phyloP scores from a whole-genome alignment of 306 rosid species.

The Phaseolus lunatus region DNA sequence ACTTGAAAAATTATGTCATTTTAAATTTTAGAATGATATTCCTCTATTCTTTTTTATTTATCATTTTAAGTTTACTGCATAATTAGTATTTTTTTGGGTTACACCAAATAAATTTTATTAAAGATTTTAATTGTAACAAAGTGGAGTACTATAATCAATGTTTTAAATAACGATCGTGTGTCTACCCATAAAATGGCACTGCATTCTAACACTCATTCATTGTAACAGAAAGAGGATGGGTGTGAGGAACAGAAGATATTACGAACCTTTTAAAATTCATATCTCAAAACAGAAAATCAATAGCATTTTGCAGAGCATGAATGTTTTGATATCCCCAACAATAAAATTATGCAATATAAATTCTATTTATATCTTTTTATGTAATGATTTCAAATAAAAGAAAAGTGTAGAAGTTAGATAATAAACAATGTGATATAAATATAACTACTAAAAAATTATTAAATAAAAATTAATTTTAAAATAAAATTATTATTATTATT shows the following conservation, averaged over 20 bases:
- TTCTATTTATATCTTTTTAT: too few relatives aligned
- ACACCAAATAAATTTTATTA: too few relatives aligned
- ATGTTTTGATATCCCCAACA: neutral
- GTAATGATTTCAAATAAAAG: neutral
- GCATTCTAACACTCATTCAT: neutral
- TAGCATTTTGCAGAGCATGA: neutral
- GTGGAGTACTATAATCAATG: neutral
- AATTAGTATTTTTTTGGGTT: too few relatives aligned
- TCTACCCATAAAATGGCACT: neutral
- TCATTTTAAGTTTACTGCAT: too few relatives aligned
- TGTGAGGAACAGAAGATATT: neutral
- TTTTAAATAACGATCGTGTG: neutral
- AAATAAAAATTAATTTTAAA: too few relatives aligned
- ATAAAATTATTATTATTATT: too few relatives aligned
- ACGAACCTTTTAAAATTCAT: neutral
- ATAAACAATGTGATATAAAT: too few relatives aligned
- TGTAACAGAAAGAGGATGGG: neutral
- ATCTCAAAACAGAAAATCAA: neutral
- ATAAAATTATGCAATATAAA: neutral
- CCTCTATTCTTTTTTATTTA: too few relatives aligned
- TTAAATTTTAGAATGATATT: neutral
- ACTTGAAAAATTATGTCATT: too few relatives aligned
- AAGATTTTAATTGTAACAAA: too few relatives aligned
- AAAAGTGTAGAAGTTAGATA: too few relatives aligned
- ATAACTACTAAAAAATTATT: too few relatives aligned